Base-by-base conservation (phyloP, 352 stramenopile species). In the Plasmopara viticola region DNA sequence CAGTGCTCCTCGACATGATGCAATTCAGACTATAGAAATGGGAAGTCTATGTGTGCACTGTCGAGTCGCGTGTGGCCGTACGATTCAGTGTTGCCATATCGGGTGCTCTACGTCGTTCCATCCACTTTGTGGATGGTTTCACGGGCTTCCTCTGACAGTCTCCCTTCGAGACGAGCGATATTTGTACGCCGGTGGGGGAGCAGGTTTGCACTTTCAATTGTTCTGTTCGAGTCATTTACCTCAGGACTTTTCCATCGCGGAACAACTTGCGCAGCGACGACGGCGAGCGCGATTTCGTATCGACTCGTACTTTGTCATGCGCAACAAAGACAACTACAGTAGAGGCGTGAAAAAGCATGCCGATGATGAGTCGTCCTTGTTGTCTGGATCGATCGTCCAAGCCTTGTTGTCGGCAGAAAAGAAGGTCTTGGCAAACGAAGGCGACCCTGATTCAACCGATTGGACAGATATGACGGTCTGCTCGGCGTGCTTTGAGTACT, bases 61-160 rank as follows among this genome's bases (percentile, higher is more conserved):
- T 47, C 68, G 74, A 48, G 74, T 95, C 9, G 80, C 81, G 0
- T 93, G 80, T 53, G 83, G 81, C 2, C 68, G 83, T 9, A 93
- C 76, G 15, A 76, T 91, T 15, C 62, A 72, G 48, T 94, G 83
- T 52, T 76, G 70, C 44, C 62, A 85, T 30, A 29, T 55, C 25
- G 75, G 49, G 0, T 92, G 81, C 37, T 62, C 53, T 7, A 68
- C 64, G 20, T 86, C 84, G 6, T 95, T 89, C 25, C 86, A 96
- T 54, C 77, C 86, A 15, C 63, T 95, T 28, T 96, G 86, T 28
- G 82, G 72, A 0, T 96, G 86, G 86, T 96, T 79, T 54, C 78
- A 86, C 20, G 86, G 86, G 6, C 61, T 86, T 7, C 68, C 78
- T 5, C 90, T 95, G 82, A 84, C 64, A 2, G 71, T 88, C 43